Conservation (phyloP, 2,329 filamentous ascomycete genomes). For the Hypoxylon sp. region DNA sequence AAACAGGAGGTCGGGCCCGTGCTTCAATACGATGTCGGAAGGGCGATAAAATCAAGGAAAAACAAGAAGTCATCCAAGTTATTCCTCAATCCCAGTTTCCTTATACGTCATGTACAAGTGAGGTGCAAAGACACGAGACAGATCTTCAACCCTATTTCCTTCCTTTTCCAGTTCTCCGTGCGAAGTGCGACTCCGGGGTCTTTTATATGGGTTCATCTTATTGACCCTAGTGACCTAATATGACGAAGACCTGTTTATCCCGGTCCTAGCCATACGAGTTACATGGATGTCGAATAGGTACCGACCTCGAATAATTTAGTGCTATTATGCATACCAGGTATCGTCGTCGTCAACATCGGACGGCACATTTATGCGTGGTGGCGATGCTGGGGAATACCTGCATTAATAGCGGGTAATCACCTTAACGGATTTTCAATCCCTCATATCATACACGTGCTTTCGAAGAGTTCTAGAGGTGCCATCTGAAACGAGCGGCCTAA, state of each 20-base stretch:
- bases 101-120: slow-evolving; percentile 21
- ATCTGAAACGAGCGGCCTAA: slow-evolving; percentile 15
- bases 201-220: slow-evolving; percentile 37
- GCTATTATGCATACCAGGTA: slow-evolving; percentile 26
- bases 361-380: slow-evolving; percentile 9
- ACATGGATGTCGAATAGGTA: slow-evolving; percentile 18
- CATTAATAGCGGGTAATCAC: background rate
- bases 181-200: slow-evolving; percentile 21
- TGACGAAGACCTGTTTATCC: slow-evolving; percentile 32
- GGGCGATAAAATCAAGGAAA: slow-evolving; percentile 12
- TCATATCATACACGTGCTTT: background rate
- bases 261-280: slow-evolving; percentile 7
- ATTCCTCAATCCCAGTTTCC: slow-evolving; percentile 13
- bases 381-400: background rate
- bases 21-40: slow-evolving; percentile 29
- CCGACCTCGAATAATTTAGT: slow-evolving; percentile 28
- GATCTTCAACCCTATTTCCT: slow-evolving; percentile 34
- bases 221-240: slow-evolving; percentile 40
- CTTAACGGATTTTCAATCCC: slow-evolving; percentile 1
- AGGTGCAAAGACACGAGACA: slow-evolving; percentile 14
- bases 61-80: slow-evolving; percentile 3
- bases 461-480: slow-evolving; percentile 1
- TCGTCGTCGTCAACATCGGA: slow-evolving; percentile 10
- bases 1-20: slow-evolving; percentile 33
- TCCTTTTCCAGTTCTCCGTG: slow-evolving; percentile 11